Conservation (phyloP, 352 stramenopile genomes). For the Aphanomyces cochlioides region DNA sequence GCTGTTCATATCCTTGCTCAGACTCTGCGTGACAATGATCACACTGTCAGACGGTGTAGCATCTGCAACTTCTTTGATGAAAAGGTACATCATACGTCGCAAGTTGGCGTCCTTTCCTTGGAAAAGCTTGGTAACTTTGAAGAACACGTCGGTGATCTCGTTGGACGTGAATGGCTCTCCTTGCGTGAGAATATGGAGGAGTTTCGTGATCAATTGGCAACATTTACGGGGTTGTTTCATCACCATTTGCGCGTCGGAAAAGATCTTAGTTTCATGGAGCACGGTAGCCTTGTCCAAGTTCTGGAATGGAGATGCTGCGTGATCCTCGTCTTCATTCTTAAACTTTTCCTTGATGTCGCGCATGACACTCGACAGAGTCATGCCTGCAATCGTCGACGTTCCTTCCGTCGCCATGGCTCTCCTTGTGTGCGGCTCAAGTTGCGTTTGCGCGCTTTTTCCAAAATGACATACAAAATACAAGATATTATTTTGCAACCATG, state of each 20-base stretch:
- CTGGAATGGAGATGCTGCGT: conserved; percentile 88
- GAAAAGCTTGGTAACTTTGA: conserved; percentile 99
- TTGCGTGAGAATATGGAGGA: conserved; percentile 97
- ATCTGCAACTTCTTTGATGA: conserved; percentile 98
- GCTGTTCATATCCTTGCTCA: conserved; percentile 99
- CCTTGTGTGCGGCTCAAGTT: not conserved
- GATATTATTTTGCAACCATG: not conserved
- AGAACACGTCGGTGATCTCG: conserved; percentile 98
- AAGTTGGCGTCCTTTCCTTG: conserved; percentile 97
- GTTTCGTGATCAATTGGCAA: conserved; percentile 98
- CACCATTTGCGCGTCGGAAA: conserved; percentile 97
- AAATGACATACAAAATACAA: conserved; percentile 10
- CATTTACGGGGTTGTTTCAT: conserved; percentile 97
- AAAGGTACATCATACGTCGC: conserved; percentile 98
- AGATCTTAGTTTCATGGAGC: conserved; percentile 98
- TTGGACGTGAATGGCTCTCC: conserved; percentile 94
- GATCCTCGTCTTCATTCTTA: conserved; percentile 97
- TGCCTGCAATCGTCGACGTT: conserved; percentile 20
- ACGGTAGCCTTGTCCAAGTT: conserved; percentile 94
- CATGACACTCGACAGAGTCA: conserved; percentile 81
- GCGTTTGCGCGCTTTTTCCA: not conserved
- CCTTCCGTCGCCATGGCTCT: not conserved
- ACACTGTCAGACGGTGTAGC: conserved; percentile 90
- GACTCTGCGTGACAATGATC: conserved; percentile 98
- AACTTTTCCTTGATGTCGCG: conserved; percentile 98